Conservation (phyloP, 345 rosid species). For the Brassica rapa region DNA sequence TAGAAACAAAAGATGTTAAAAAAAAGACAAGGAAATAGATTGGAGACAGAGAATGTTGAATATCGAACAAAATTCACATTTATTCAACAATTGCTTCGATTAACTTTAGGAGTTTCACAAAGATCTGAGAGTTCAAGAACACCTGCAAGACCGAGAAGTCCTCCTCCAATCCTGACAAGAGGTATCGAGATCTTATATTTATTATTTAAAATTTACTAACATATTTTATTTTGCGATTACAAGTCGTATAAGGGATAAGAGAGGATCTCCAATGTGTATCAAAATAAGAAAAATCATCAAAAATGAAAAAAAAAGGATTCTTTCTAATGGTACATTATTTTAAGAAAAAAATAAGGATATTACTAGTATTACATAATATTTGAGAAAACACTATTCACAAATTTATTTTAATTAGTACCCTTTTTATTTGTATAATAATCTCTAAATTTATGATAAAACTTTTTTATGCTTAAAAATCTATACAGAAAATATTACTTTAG, state of each 20-base stretch:
- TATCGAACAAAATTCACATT: not conserved
- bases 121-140: not conserved
- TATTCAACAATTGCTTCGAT: not conserved
- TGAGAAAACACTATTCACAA: too few relatives aligned
- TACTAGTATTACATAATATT: too few relatives aligned
- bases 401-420: too few relatives aligned
- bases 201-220: not conserved
- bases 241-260: not conserved
- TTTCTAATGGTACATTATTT: too few relatives aligned
- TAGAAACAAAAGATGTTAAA: not conserved
- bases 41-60: not conserved
- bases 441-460: too few relatives aligned
- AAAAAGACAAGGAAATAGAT: not conserved
- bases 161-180: not conserved
- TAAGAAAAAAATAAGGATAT: too few relatives aligned
- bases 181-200: not conserved
- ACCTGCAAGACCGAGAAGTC: not conserved
- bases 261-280: too few relatives aligned
- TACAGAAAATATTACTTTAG: too few relatives aligned
- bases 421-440: too few relatives aligned
- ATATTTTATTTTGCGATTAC: not conserved
- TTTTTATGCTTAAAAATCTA: too few relatives aligned
- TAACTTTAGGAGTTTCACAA: not conserved
- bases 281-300: too few relatives aligned
- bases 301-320: too few relatives aligned